These are phyloP conservation scores for Whalleya microplaca DNA, from an alignment of 2,329 filamentous ascomycete genomes.

Conservation along the genomic window DNA sequence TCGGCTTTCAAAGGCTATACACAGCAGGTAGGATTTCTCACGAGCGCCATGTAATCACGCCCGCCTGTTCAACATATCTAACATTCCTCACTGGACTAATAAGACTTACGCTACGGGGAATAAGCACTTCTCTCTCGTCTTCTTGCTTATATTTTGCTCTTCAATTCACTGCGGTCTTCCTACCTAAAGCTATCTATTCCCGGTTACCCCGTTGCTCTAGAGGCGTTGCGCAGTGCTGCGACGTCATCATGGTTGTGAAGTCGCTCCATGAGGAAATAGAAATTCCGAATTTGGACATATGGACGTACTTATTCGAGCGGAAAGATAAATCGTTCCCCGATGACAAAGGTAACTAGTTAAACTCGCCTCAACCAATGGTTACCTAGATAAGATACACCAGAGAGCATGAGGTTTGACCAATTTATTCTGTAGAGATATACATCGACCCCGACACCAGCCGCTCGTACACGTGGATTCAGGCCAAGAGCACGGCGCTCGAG, in stretches of 20 bases:
- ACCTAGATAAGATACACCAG: no score
- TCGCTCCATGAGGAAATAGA: conserved; percentile 67
- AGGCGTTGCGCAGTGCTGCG: background rate
- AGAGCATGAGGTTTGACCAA: no score
- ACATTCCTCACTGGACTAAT: no score
- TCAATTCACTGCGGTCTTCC: no score
- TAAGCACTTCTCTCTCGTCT: no score
- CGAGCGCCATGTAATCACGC: background rate
- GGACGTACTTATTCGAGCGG: conserved; percentile 76
- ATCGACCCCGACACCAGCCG: conserved; percentile 71
- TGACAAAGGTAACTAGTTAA: conserved; percentile 59
- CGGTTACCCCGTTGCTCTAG: background rate
- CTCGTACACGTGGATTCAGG: conserved; percentile 71
- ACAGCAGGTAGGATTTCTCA: background rate
- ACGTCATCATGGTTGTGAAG: conserved; percentile 66
- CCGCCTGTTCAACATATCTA: no score
- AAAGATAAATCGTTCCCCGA: conserved; percentile 68
- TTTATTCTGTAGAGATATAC: conserved; percentile 45
- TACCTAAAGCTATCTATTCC: no score
- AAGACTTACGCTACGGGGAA: no score
- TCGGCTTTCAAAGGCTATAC: background rate
- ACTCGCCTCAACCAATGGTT: no score
- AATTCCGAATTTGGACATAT: conserved; percentile 77
- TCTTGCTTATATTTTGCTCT: no score
- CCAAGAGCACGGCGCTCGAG: conserved; percentile 67